These are phyloP conservation scores for Lipomyces mesembrius DNA, from an alignment of 805 yeast genomes.

Conservation along the genomic window DNA sequence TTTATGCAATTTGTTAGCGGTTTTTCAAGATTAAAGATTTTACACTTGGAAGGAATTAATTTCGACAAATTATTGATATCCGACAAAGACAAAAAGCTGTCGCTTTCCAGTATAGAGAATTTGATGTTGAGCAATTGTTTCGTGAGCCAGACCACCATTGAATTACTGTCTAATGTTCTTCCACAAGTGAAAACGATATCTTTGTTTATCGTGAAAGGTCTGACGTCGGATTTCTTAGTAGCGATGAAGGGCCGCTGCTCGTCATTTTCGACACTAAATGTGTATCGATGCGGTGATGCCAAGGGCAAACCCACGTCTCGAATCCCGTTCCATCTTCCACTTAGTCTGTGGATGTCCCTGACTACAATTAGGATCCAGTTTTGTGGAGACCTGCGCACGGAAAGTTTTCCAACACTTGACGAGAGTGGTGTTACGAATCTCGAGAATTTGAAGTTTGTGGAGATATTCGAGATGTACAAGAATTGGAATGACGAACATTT, in stretches of 20 bases:
- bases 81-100: constrained; percentile 12
- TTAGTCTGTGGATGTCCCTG: constrained; percentile 21
- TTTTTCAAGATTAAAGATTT: constrained; percentile 16
- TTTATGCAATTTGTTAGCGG: constrained; percentile 26
- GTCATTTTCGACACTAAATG: constrained; percentile 12
- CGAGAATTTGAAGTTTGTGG: constrained; percentile 6
- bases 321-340: constrained; percentile 16
- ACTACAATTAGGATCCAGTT: constrained; percentile 15
- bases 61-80: constrained; percentile 16
- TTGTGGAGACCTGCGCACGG: constrained; percentile 9
- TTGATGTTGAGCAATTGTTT: constrained; percentile 20
- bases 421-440: background rate
- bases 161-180: constrained; percentile 15
- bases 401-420: constrained; percentile 4
- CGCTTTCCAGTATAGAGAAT: constrained; percentile 10
- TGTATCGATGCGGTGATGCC: constrained; percentile 20
- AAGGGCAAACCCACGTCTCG: constrained; percentile 8
- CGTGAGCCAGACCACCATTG: constrained; percentile 12
- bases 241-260: constrained; percentile 12
- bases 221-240: constrained; percentile 15
- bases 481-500: constrained; percentile 3
- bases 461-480: constrained; percentile 7
- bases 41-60: constrained; percentile 20
- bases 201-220: constrained; percentile 13
- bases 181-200: constrained; percentile 18